A percentile compares a stretch with the other conserved stretches of the same genome.
phyloP scores from a whole-genome alignment of 257 asterid species.

The Solanum megistacrolobum region DNA sequence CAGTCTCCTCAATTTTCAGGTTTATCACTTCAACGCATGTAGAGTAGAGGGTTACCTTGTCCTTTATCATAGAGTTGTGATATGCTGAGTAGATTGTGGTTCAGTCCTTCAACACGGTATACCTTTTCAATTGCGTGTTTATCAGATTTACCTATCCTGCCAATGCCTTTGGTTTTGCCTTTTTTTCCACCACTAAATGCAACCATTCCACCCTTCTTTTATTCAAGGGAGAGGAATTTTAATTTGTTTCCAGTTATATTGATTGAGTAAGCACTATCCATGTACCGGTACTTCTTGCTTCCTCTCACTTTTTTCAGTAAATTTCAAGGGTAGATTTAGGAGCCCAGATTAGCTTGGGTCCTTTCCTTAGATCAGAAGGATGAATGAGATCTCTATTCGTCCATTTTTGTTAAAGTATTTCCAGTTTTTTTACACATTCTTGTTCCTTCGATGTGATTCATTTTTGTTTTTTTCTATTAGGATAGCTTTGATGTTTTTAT shows the following conservation, averaged over 20 bases:
- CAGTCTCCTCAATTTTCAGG: not conserved
- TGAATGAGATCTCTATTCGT: not conserved
- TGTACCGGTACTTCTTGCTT: not conserved
- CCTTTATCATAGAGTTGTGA: not conserved
- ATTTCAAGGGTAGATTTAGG: not conserved
- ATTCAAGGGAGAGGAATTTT: not conserved
- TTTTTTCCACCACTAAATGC: not conserved
- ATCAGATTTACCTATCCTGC: not conserved
- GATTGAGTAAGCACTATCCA: not conserved
- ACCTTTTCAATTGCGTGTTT: not conserved
- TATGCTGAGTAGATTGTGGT: not conserved
- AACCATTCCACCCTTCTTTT: not conserved
- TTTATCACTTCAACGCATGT: not conserved
- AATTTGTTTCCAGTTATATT: not conserved
- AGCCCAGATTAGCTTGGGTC: not conserved
- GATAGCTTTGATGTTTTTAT: too few species aligned
- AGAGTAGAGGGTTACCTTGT: not conserved
- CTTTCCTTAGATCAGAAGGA: not conserved
- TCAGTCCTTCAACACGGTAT: too few species aligned
- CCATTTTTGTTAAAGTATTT: too few species aligned
- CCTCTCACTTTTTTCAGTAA: not conserved
- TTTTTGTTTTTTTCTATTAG: too few species aligned
- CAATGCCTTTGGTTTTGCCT: too few species aligned
- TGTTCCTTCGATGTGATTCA: too few species aligned
- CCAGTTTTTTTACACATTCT: too few species aligned